These are phyloP conservation scores for Hura crepitans DNA, from an alignment of 441 rosid species.

Conservation along the genomic window DNA sequence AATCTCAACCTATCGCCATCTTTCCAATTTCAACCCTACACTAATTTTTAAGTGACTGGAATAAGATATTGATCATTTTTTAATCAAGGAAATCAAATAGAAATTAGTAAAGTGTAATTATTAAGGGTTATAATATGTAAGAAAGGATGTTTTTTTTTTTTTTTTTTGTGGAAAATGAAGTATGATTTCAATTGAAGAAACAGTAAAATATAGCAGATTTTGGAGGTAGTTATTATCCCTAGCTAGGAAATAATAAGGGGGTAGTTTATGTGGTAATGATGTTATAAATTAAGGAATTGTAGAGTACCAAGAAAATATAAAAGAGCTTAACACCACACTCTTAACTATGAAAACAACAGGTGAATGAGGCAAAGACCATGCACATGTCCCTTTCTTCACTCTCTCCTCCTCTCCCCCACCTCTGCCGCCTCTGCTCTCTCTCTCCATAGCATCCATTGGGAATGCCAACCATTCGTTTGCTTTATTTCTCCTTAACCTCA, in stretches of 20 bases:
- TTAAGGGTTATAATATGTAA: too few species aligned
- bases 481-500: constrained; percentile 16
- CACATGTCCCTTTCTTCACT: constrained; percentile 90
- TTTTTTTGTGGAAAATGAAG: too few species aligned
- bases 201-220: too few species aligned
- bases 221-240: too few species aligned
- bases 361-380: constrained; percentile 87
- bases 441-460: constrained; percentile 38
- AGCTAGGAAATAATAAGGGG: background rate
- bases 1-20: too few species aligned
- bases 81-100: too few species aligned
- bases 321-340: constrained; percentile 4
- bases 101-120: too few species aligned
- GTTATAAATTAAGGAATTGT: constrained; percentile 41
- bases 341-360: constrained; percentile 74
- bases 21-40: too few species aligned
- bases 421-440: constrained; percentile 51
- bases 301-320: constrained; percentile 44
- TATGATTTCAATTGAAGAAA: too few species aligned
- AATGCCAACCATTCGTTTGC: constrained; percentile 52
- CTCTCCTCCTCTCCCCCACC: constrained; percentile 52
- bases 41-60: too few species aligned
- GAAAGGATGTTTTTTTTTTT: too few species aligned
- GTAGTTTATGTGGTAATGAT: background rate
- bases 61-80: too few species aligned